Percentiles rank a stretch among this genome's conserved stretches.
Evolutionary conservation across 106 monocot genomes (phyloP).

Genomic region (Xerophyta viscosa): DNA sequence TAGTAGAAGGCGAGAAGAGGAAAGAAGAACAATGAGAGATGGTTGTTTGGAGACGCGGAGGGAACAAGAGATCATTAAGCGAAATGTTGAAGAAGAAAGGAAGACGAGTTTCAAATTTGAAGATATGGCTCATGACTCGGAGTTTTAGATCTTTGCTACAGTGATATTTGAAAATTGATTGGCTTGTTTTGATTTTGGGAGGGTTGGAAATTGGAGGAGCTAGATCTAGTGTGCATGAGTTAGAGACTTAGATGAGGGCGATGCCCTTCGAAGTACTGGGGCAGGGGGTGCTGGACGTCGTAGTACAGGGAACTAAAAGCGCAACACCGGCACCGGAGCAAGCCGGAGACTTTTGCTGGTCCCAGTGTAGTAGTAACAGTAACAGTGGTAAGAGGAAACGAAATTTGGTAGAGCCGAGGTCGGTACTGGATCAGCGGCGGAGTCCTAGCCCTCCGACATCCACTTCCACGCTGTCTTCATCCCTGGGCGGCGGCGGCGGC

Average conservation of each 20-base stretch:
- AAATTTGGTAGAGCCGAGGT: constrained; percentile 43
- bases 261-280: constrained; percentile 41
- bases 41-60: background rate
- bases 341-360: constrained; percentile 9
- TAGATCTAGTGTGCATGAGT: constrained; percentile 25
- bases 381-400: constrained; percentile 13
- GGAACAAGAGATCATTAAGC: constrained; percentile 3
- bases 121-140: background rate
- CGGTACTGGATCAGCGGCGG: constrained; percentile 67
- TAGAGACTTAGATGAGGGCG: constrained; percentile 70
- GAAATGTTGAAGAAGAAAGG: constrained; percentile 1
- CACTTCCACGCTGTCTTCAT: constrained; percentile 63
- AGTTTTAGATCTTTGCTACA: background rate
- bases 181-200: too few species aligned
- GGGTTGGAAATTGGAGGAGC: too few species aligned
- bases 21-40: background rate
- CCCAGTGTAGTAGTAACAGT: too few species aligned
- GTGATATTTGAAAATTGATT: background rate
- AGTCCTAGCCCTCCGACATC: constrained; percentile 82
- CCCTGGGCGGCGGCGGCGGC: constrained; percentile 43
- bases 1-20: background rate
- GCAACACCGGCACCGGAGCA: background rate
- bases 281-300: constrained; percentile 34
- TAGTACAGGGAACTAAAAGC: constrained; percentile 2
- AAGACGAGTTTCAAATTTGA: background rate